A percentile compares a stretch with the other conserved stretches of the same genome.
phyloP scores from a whole-genome alignment of 805 yeast species.

The Suhomyces faveliae region DNA sequence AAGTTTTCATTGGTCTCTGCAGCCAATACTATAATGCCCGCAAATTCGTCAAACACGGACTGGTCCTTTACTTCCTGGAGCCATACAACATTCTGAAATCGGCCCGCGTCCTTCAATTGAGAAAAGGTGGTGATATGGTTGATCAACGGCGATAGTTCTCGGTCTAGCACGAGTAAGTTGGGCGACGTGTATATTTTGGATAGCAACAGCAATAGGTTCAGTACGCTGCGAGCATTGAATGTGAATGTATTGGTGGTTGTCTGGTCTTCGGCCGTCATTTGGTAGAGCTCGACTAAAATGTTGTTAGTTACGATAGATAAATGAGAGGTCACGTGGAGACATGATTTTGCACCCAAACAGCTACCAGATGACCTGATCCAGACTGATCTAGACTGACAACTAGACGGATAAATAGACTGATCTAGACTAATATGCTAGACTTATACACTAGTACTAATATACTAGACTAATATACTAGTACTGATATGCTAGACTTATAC shows the following conservation, averaged over 20 bases:
- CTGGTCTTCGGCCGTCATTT: not conserved
- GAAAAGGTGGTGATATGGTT: constrained; percentile 58
- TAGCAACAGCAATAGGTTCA: constrained; percentile 21
- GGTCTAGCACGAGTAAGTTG: constrained; percentile 41
- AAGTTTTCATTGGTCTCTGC: constrained; percentile 15
- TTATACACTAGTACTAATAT: no score
- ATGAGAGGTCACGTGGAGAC: no score
- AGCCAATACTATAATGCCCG: constrained; percentile 19
- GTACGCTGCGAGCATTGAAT: constrained; percentile 19
- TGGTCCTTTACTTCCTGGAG: constrained; percentile 9
- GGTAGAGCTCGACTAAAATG: no score
- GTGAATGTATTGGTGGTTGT: no score
- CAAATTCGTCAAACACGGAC: constrained; percentile 15
- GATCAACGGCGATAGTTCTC: constrained; percentile 45
- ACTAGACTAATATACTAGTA: no score
- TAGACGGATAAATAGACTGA: no score
- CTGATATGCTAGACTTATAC: no score
- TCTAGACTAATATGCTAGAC: no score
- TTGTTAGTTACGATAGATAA: no score
- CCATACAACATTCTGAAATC: constrained; percentile 32
- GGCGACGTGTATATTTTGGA: constrained; percentile 23
- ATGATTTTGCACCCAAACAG: no score
- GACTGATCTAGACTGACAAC: no score
- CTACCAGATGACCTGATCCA: no score
- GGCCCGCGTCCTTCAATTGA: constrained; percentile 46